Base-by-base conservation (phyloP, 2,329 filamentous ascomycete genomes). In the Alternaria rosae region DNA sequence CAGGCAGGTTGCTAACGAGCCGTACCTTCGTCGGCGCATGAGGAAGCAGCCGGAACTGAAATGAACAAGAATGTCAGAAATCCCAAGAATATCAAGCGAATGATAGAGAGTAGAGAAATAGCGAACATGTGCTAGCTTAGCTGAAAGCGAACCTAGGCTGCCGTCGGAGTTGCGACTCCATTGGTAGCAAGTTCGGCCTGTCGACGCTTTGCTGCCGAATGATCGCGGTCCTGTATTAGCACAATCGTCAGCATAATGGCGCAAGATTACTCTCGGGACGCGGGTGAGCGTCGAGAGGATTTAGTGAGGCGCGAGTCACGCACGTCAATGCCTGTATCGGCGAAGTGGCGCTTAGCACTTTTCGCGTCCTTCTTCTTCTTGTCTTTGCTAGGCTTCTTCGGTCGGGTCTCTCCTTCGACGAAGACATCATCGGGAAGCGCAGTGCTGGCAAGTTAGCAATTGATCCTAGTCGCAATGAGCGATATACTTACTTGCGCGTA, bases 361-460 rank as follows among this genome's bases (percentile, higher is more conserved):
- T 72, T 76, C 42, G 57, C 54, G 38, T 70, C 65, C 62, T 71
- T 74, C 64, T 75, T 74, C 63, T 75, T 78, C 69, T 77, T 77
- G 47, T 77, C 75, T 71, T 82, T 84, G 69, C 79, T 80, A 30
- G 77, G 72, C 65, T 81, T 81, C 15, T 72, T 74, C 6, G 84
- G 83, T 54, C 79, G 76, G 6, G 71, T 77, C 79, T 99, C 95
- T 72, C 92, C 92, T 23, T 89, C 82, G 50, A 89, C 86, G 76
- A 99, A 99, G 3, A 98, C 89, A 78, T 99, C 94, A 62, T 92
- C 89, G 26, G 95, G 95, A 25, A 99, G 86, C 75, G 93, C 89
- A 77, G 92, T 92, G 80, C 94, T 97, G 15, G 26, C 30, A 50
- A 71, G 70, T 75, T 54, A 74, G 71, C 55, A 13, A 28, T 48